Base-by-base conservation (phyloP, 2,329 filamentous ascomycete species). In the Aspergillus aculeatus region DNA sequence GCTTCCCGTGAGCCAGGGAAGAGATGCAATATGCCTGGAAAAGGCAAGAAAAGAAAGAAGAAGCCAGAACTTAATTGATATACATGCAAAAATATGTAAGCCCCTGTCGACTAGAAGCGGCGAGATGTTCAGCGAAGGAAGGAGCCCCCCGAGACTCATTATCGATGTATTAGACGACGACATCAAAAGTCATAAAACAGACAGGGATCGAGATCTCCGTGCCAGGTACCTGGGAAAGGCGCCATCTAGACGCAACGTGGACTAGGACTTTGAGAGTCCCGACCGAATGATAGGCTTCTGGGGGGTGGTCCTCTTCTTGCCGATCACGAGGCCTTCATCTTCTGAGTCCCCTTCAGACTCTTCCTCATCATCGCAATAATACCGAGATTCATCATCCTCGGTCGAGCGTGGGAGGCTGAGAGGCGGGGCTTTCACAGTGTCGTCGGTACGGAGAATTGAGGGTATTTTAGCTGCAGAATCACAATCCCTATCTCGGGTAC, bases 351-450 rank as follows among this genome's bases (percentile, higher is more conserved):
- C 70, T n/a, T 73, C 67, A 14, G 68, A 67, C 26, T 71, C 75
- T 35, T 77, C 71, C 63, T 78, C 77, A 54, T 78, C 75, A 54
- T 77, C 75, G 56, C 74, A 77, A 62, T 77, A 76, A 58, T 77
- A 77, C 48, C 69, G 69, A 35, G 68, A 70, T 57, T 77, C 73
- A 32, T 77, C 74, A 48, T 77, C 76, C 59, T 78, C 71, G 6
- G 63, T 65, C 11, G 68, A 64, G 9, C 68, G 68, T 3, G 57
- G 61, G 3, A 65, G 65, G 41, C 52, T 65, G 10, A 60, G 54
- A 49, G 61, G 63, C 56, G 60, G 63, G 7, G 72, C 71, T 59
- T 75, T 79, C 57, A 78, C 73, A 2, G 77, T 79, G 56, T 79
- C 77, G 11, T 73, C 75, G 0, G 76, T 78, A 32, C 76, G 75